These are phyloP conservation scores for Ganoderma meredithae DNA, from an alignment of 1,284 basidiomycete genomes.

Conservation along the genomic window DNA sequence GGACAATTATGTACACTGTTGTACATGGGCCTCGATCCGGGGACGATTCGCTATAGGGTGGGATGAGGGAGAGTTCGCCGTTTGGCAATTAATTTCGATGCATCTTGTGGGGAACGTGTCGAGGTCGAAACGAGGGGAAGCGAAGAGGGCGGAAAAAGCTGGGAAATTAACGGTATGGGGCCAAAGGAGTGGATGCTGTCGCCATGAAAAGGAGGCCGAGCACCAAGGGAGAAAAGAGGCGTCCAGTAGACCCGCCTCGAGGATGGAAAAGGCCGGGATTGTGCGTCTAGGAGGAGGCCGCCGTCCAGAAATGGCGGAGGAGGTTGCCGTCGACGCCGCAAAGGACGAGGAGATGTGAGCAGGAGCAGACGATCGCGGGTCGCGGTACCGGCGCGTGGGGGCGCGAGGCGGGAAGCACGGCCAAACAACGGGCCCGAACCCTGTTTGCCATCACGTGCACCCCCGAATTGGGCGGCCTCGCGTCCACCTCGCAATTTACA, in stretches of 20 bases:
- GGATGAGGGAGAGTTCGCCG: slow-evolving; percentile 15
- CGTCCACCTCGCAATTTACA: background rate
- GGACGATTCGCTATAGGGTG: slow-evolving; percentile 14
- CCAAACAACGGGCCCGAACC: slow-evolving; percentile 19
- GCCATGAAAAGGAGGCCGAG: background rate
- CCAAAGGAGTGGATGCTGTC: slow-evolving; percentile 12
- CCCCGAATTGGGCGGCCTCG: background rate
- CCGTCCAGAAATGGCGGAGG: slow-evolving; percentile 1
- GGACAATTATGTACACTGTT: slow-evolving; percentile 2
- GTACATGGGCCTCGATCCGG: slow-evolving; percentile 13
- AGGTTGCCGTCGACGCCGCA: background rate
- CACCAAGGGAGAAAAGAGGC: slow-evolving; percentile 9
- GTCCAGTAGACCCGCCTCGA: slow-evolving; percentile 11
- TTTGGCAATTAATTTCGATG: slow-evolving; percentile 16
- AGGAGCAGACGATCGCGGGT: background rate
- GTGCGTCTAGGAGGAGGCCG: slow-evolving; percentile 5
- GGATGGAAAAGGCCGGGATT: background rate
- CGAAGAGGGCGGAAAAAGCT: slow-evolving; percentile 14
- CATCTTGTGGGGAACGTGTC: slow-evolving; percentile 18
- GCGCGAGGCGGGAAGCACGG: slow-evolving; percentile 6
- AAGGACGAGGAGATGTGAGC: background rate
- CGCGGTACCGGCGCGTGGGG: slow-evolving; percentile 1
- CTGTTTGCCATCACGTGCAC: slow-evolving; percentile 22
- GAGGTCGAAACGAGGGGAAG: slow-evolving; percentile 12
- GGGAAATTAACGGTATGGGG: slow-evolving; percentile 2